Percentiles rank a stretch among this genome's conserved stretches.
Evolutionary conservation across 257 asterid genomes (phyloP).

Genomic region (Solanum gandarillasii): DNA sequence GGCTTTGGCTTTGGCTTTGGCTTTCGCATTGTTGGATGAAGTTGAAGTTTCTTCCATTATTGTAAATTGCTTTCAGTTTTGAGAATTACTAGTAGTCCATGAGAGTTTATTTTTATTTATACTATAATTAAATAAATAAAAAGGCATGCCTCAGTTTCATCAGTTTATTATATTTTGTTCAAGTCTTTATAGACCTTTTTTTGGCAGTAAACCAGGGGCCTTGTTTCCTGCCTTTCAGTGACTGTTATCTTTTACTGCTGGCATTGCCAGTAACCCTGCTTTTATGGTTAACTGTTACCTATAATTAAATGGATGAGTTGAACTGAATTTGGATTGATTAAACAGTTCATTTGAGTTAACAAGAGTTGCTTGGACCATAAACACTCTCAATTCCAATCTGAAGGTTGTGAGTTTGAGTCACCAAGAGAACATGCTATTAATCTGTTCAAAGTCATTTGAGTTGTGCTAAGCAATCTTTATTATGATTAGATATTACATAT

Average conservation of each 20-base stretch:
- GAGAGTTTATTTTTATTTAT: background rate
- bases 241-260: slow-evolving; percentile 4
- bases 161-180: background rate
- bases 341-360: background rate
- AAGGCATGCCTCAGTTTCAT: background rate
- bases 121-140: background rate
- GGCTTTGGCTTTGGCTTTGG: background rate
- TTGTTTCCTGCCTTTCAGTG: slow-evolving; percentile 25
- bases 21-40: slow-evolving; percentile 13
- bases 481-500: background rate
- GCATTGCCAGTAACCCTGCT: background rate
- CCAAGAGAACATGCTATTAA: background rate
- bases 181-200: slow-evolving; percentile 8
- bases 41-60: slow-evolving; percentile 26
- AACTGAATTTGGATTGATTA: background rate
- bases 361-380: fast-evolving
- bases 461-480: background rate
- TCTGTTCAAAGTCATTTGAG: background rate
- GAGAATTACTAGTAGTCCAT: background rate
- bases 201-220: slow-evolving; percentile 25
- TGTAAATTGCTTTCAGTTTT: background rate
- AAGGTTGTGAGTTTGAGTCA: background rate
- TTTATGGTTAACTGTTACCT: slow-evolving; percentile 9
- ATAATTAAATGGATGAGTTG: background rate
- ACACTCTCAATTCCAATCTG: fast-evolving